Base-by-base conservation (phyloP, 139 green algal genomes). In the Choricystis sp. region DNA sequence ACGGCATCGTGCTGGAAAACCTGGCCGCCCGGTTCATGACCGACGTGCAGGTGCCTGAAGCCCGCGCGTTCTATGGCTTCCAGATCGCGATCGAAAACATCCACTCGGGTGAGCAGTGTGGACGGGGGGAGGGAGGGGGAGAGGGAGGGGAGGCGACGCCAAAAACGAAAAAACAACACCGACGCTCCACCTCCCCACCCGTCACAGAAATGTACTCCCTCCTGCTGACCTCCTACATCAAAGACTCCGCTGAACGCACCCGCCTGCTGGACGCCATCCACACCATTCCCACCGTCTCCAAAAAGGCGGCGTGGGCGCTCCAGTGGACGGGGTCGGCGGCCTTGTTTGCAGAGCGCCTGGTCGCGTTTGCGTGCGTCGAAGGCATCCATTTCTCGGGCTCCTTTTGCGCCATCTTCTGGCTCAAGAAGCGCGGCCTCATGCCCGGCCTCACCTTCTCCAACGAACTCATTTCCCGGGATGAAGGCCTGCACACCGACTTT, bases 261-360 rank as follows among this genome's bases (percentile, higher is more conserved):
- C 55, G 67, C 26, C 72, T 92, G n/a, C 77, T 90, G 64, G 57
- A 67, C 26, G 80, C 80, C 4, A 74, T 88, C 2, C 60, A 83
- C 23, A 85, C 72, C 22, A 68, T 91, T 16, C 80, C 79, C 0
- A 82, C 69, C 72, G 72, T 90, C 26, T n/a, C 31, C 64, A 89
- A 80, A 68, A 96, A 98, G 83, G 92, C 94, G 1, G 66, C 90
- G n/a, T 99, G 94, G 94, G 94, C 94, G 0, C 62, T 96, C 31
- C 82, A 80, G 63, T 99, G 93, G 93, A 97, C 97, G 60, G 72
- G 73, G 28, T 73, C 56, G 69, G 62, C 23, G 60, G 71, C n/a
- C 40, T 73, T 40, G 61, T 90, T 90, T 73, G 81, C 81, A 2
- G 71, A 83, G 68, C 67, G 81, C 30, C 77, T 90, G 29, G 66